These are phyloP conservation scores for Danielozyma ontarioensis DNA, from an alignment of 805 yeast genomes.

Conservation along the genomic window DNA sequence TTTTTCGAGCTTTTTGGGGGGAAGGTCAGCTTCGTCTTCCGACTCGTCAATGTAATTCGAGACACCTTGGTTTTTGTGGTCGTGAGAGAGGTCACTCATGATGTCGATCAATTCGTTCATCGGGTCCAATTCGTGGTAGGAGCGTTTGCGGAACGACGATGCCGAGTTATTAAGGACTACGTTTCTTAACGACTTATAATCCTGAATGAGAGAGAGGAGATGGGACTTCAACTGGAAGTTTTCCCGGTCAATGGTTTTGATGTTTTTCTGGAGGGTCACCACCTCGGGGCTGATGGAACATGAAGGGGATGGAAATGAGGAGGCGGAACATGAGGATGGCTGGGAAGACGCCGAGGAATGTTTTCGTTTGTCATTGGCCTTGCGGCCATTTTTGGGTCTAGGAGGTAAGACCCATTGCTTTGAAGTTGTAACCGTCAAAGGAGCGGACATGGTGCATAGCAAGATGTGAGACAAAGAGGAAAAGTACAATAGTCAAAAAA, in stretches of 20 bases:
- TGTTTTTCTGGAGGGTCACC: slow-evolving; percentile 5
- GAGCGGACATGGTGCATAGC: neutral
- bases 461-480: too few relatives aligned
- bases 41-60: slow-evolving; percentile 1
- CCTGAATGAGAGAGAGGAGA: slow-evolving; percentile 33
- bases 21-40: slow-evolving; percentile 5
- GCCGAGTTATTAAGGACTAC: slow-evolving; percentile 19
- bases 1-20: slow-evolving; percentile 1
- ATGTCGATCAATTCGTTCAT: slow-evolving; percentile 23
- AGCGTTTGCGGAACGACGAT: slow-evolving; percentile 14
- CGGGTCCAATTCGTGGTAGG: slow-evolving; percentile 13
- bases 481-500: too few relatives aligned
- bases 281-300: neutral
- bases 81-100: slow-evolving; percentile 23
- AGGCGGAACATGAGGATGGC: too few relatives aligned
- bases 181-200: slow-evolving; percentile 31
- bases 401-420: slow-evolving; percentile 85
- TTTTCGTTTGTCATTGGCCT: slow-evolving; percentile 26
- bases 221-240: slow-evolving; percentile 30
- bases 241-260: slow-evolving; percentile 23
- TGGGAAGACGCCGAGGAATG: too few relatives aligned
- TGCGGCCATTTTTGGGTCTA: slow-evolving; percentile 70
- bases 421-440: slow-evolving; percentile 45
- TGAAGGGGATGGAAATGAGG: too few relatives aligned
- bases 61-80: slow-evolving; percentile 8